phyloP scores from a whole-genome alignment of 345 rosid species.

The Hibiscus syriacus region DNA sequence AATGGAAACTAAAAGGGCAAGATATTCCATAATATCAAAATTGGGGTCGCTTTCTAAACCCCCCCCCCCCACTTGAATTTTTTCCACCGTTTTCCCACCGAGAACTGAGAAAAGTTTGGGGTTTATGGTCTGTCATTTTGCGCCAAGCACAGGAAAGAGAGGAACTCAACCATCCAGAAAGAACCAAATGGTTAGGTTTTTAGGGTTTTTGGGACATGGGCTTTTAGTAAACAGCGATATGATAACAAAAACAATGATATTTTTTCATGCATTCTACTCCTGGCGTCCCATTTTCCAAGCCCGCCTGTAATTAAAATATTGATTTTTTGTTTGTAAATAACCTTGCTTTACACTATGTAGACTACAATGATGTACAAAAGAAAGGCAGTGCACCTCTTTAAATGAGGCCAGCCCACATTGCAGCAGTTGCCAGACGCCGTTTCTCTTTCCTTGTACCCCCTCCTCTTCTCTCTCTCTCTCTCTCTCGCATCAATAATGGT shows the following conservation, averaged over 20 bases:
- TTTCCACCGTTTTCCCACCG: constrained; percentile 24
- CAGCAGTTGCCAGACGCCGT: constrained; percentile 58
- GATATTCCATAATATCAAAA: background rate
- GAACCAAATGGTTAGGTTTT: constrained; percentile 21
- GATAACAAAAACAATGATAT: background rate
- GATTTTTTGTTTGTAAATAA: background rate
- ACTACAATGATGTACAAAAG: constrained; percentile 12
- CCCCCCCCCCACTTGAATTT: background rate
- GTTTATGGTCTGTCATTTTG: constrained; percentile 60
- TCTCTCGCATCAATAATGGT: constrained; percentile 24
- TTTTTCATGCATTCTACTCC: background rate
- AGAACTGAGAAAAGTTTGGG: constrained; percentile 33
- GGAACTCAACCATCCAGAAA: constrained; percentile 15
- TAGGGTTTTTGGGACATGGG: constrained; percentile 39
- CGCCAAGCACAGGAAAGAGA: constrained; percentile 23
- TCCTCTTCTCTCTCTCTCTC: constrained; percentile 10
- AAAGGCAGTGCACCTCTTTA: constrained; percentile 19
- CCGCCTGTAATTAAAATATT: background rate
- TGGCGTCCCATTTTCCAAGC: constrained; percentile 8
- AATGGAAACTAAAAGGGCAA: background rate
- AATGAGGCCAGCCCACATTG: constrained; percentile 18
- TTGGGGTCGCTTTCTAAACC: constrained; percentile 2
- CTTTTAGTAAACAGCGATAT: constrained; percentile 13
- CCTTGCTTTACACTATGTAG: constrained; percentile 3
- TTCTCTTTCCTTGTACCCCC: constrained; percentile 26